phyloP scores from a whole-genome alignment of 2,329 filamentous ascomycete species.

The Exophiala sp. region DNA sequence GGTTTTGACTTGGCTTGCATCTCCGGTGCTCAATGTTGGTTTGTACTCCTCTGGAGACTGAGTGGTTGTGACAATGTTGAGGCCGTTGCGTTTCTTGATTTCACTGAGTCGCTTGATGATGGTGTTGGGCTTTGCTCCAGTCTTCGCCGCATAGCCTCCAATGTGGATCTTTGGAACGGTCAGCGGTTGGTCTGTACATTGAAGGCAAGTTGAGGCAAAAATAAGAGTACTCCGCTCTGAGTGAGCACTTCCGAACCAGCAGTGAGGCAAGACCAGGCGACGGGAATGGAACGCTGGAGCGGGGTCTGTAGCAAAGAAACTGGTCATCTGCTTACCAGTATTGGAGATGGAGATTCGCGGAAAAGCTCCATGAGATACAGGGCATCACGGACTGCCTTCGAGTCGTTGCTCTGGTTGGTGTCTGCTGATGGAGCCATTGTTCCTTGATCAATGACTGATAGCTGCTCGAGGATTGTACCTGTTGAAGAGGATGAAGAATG shows the following conservation, averaged over 20 bases:
- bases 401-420: neutral
- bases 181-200: too few relatives aligned
- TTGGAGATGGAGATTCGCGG: conserved; percentile 7
- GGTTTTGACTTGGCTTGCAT: neutral
- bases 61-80: conserved; percentile 19
- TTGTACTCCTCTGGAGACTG: neutral
- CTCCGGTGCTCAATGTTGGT: neutral
- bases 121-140: conserved; percentile 15
- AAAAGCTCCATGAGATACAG: conserved; percentile 15
- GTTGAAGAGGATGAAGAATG: neutral
- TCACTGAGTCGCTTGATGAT: conserved; percentile 14
- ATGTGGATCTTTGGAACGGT: conserved; percentile 11
- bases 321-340: conserved; percentile 9
- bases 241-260: too few relatives aligned
- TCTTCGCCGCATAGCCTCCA: conserved; percentile 11
- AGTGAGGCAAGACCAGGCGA: neutral
- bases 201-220: too few relatives aligned
- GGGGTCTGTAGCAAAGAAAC: neutral
- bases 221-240: too few relatives aligned
- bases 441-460: neutral
- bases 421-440: conserved; percentile 8
- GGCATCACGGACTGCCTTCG: conserved; percentile 12
- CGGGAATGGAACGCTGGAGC: neutral
- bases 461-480: neutral
- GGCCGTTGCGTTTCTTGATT: conserved; percentile 19